Percentiles rank a stretch among this genome's conserved stretches.
These are phyloP conservation scores for Quercus lobata DNA, from an alignment of 331 rosid genomes.

Conservation along the genomic window DNA sequence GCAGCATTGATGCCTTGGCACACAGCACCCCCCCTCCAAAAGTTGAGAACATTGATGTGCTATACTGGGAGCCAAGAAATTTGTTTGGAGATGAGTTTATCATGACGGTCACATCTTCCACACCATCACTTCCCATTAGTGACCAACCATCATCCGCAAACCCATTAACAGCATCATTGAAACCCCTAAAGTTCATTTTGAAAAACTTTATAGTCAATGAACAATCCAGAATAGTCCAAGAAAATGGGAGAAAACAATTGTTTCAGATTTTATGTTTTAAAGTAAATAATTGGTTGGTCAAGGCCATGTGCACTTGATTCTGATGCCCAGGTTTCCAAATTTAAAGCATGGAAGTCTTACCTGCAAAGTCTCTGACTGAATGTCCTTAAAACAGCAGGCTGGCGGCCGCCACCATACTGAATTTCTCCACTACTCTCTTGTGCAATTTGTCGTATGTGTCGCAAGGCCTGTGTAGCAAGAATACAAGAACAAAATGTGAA, in stretches of 20 bases:
- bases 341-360: slow-evolving; percentile 20
- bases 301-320: too few relatives aligned
- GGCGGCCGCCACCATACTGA: slow-evolving; percentile 89
- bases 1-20: slow-evolving; percentile 96
- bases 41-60: slow-evolving; percentile 54
- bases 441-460: slow-evolving; percentile 81
- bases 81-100: slow-evolving; percentile 74
- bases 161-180: slow-evolving; percentile 95
- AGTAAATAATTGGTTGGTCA: too few relatives aligned
- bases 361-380: slow-evolving; percentile 89
- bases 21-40: slow-evolving; percentile 90
- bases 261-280: not conserved
- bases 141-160: slow-evolving; percentile 93
- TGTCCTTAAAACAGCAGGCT: slow-evolving; percentile 93
- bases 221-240: not conserved
- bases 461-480: slow-evolving; percentile 51
- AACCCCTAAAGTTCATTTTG: slow-evolving; percentile 51
- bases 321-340: not conserved
- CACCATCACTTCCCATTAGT: slow-evolving; percentile 73
- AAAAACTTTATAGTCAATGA: not conserved
- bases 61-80: slow-evolving; percentile 61
- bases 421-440: slow-evolving; percentile 90
- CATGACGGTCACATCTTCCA: slow-evolving; percentile 84
- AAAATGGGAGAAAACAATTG: not conserved
- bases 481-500: not conserved